These are phyloP conservation scores for Verticillium klebahnii DNA, from an alignment of 2,329 filamentous ascomycete genomes.

Conservation along the genomic window DNA sequence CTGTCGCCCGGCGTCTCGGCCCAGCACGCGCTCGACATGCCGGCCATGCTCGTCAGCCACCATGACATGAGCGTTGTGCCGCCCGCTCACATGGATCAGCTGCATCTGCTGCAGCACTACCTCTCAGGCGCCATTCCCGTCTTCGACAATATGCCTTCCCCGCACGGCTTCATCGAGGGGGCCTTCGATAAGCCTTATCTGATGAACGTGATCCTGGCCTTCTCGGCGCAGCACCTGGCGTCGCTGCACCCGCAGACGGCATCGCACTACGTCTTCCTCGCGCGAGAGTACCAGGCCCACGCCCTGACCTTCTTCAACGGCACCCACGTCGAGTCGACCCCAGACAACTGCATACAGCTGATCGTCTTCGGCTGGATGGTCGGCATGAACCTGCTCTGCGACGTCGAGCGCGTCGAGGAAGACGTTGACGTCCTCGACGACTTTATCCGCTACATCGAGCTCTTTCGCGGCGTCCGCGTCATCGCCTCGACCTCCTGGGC, in stretches of 20 bases:
- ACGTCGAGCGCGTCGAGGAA: slow-evolving; percentile 25
- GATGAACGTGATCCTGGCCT: not conserved
- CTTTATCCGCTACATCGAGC: slow-evolving; percentile 33
- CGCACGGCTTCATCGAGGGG: not conserved
- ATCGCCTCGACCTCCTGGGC: slow-evolving; percentile 29
- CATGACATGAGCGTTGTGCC: not conserved
- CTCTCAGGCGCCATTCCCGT: not conserved
- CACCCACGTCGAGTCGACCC: slow-evolving; percentile 9
- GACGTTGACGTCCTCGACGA: slow-evolving; percentile 35
- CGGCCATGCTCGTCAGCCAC: not conserved
- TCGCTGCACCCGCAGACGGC: not conserved
- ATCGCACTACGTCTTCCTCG: not conserved
- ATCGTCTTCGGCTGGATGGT: slow-evolving; percentile 8
- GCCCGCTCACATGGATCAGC: not conserved
- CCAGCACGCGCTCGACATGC: not conserved
- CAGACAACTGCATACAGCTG: not conserved
- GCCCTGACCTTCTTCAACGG: slow-evolving; percentile 40
- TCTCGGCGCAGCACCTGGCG: not conserved
- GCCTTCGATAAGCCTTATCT: not conserved
- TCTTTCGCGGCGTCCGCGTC: slow-evolving; percentile 37
- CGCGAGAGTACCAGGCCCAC: not conserved
- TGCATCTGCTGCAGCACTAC: not conserved
- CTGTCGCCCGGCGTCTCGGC: not conserved
- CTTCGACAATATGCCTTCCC: not conserved
- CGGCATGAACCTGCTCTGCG: slow-evolving; percentile 10